Conservation (phyloP, 768 basidiomycete genomes). For the Rhizopogon rudus region DNA sequence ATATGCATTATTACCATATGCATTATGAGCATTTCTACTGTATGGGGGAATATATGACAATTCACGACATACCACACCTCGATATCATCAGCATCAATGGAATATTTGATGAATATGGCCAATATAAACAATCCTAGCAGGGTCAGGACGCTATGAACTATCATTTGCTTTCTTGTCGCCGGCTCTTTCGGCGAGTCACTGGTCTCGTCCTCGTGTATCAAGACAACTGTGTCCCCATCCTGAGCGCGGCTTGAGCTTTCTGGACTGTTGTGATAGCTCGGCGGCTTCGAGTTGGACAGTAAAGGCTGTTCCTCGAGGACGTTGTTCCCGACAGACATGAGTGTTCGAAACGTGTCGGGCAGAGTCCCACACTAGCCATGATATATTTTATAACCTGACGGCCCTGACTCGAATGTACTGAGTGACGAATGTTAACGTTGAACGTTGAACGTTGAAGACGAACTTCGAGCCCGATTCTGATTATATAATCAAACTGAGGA, state of each 20-base stretch:
- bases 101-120: slow-evolving; percentile 59
- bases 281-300: slow-evolving; percentile 11
- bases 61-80: slow-evolving; percentile 39
- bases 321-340: slow-evolving; percentile 16
- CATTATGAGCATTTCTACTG: no score
- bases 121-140: slow-evolving; percentile 35
- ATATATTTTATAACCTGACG: no score
- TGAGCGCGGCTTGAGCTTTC: not conserved
- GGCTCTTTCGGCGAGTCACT: slow-evolving; percentile 5
- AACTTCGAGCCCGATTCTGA: no score
- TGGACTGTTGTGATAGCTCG: slow-evolving; percentile 9
- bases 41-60: slow-evolving; percentile 47
- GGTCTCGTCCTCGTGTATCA: not conserved
- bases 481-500: no score
- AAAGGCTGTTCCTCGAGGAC: slow-evolving; percentile 19
- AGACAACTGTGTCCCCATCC: slow-evolving; percentile 10
- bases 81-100: slow-evolving; percentile 63
- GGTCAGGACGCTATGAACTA: slow-evolving; percentile 29
- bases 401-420: no score
- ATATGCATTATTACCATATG: no score
- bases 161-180: slow-evolving; percentile 8
- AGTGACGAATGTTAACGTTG: no score
- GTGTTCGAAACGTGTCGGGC: no score
- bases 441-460: no score
- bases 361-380: no score